phyloP scores from a whole-genome alignment of 129 eudicot genomes.

The Escallonia rubra region DNA sequence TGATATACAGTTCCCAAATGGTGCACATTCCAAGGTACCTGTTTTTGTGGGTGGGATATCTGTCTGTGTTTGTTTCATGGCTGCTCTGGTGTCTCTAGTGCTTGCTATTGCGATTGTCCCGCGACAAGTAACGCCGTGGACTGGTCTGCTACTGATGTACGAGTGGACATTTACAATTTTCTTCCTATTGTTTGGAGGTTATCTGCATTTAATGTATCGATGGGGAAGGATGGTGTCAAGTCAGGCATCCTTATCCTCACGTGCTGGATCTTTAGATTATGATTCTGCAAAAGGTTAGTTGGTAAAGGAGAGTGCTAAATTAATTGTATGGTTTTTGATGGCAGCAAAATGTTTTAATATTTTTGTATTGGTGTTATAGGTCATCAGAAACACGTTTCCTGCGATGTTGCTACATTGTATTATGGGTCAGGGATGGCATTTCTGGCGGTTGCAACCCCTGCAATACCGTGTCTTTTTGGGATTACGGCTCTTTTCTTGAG shows the following conservation, averaged over 20 bases:
- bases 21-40: conserved; percentile 68
- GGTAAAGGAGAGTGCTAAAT: background rate
- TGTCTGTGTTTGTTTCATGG: conserved; percentile 55
- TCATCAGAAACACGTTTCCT: conserved; percentile 71
- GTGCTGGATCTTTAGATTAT: conserved; percentile 53
- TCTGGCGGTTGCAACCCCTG: conserved; percentile 64
- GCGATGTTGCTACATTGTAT: conserved; percentile 68
- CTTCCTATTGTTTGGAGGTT: conserved; percentile 75
- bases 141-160: conserved; percentile 80
- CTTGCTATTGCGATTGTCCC: conserved; percentile 68
- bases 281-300: conserved; percentile 77
- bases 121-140: conserved; percentile 92
- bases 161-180: conserved; percentile 89
- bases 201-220: conserved; percentile 49
- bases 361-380: conserved; percentile 36
- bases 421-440: conserved; percentile 78
- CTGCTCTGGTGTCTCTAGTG: conserved; percentile 64
- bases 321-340: background rate
- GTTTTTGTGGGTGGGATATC: conserved; percentile 66
- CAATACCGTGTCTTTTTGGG: conserved; percentile 73
- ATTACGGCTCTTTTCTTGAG: conserved; percentile 81
- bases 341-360: conserved; percentile 7
- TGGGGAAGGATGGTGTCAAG: conserved; percentile 76
- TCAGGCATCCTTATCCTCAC: conserved; percentile 41
- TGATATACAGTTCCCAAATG: conserved; percentile 41